Evolutionary conservation across 495 filamentous ascomycete genomes (phyloP).

Genomic region (Aspergillus leporis): DNA sequence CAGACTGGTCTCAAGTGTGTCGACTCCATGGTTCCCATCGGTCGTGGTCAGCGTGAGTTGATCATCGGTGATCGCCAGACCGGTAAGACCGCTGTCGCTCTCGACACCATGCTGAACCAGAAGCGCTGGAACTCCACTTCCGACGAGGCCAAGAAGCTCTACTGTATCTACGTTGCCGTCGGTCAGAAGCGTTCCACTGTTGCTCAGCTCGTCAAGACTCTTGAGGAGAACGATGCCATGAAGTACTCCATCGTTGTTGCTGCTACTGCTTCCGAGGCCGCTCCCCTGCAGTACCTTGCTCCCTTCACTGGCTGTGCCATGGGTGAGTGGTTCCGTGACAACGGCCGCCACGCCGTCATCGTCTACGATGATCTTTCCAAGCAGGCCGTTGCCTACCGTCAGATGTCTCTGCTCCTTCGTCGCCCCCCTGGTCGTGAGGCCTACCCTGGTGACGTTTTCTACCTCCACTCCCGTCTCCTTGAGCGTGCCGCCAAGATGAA

Average conservation of each 20-base stretch:
- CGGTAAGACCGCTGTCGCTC: conserved; percentile 98
- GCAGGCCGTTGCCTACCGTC: conserved; percentile 99
- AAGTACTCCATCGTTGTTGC: conserved; percentile 96
- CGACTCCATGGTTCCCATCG: conserved; percentile 99
- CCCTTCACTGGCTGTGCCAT: conserved; percentile 87
- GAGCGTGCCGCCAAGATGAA: conserved; percentile 99
- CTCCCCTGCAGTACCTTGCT: conserved; percentile 89
- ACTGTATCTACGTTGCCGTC: conserved; percentile 98
- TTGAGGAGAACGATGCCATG: conserved; percentile 99
- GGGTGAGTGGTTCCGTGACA: conserved; percentile 89
- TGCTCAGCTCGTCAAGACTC: conserved; percentile 97
- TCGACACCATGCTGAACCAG: conserved; percentile 98
- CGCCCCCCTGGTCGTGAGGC: conserved; percentile 99
- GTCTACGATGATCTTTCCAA: conserved; percentile 98
- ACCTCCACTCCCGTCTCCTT: conserved; percentile 98
- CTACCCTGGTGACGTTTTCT: conserved; percentile 99
- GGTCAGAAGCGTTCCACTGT: conserved; percentile 99
- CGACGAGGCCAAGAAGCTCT: conserved; percentile 97
- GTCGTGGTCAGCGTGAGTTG: conserved; percentile 99
- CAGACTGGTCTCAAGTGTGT: conserved; percentile 99
- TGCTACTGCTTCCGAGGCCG: conserved; percentile 96
- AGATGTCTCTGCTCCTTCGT: conserved; percentile 99
- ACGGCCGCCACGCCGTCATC: conserved; percentile 88
- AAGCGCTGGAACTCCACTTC: conserved; percentile 89
- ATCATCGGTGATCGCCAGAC: conserved; percentile 99